Evolutionary conservation across 441 rosid genomes (phyloP), one percentile per base, ranked within the genome.

Genomic region (Populus hybrid): DNA sequence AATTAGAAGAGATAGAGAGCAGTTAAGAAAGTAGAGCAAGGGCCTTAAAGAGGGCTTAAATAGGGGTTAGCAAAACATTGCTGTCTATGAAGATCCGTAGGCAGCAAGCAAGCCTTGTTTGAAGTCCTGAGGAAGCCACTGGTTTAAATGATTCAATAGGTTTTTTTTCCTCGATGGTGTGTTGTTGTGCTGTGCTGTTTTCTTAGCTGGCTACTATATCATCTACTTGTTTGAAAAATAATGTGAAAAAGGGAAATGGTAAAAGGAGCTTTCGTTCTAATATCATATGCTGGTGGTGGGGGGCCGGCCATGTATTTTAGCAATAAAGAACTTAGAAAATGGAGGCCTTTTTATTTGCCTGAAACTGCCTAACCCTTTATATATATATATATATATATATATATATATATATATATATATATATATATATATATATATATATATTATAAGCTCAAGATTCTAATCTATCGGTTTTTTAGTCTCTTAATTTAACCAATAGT

Each of bases 101-200:
- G 74, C 82, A 63, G 78, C 86, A 91, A 85, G 94, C 87, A 88
- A 91, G 87, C 88, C 88, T 86, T 83, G 14, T 69, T 72, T 82
- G 79, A 71, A 31, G 84, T 78, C 64, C 21, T 56, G 72, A 69
- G 56, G 82, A 92, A 88, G 94, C 88, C 87, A 82, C 68, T 18
- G 71, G 16, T 56, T 45, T 64, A 29, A 29, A 29, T 29, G 31
- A 29, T 29, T 29, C 31, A 29, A 29, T 29, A 29, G 31, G 31
- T 29, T 29, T 29, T 29, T 29, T 29, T 29, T 29, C 31, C 31
- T 29, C 31, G 31, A 29, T 29, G 31, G 31, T 29, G 16, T 56
- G 20, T 33, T 42, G 26, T 72, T 11, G 53, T 26, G 36, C 33
- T 69, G 24, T 63, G 50, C 76, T 61, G 74, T 80, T 77, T 74